Base-by-base conservation (phyloP, 202 grass and related monocot genomes). In the Zizania palustris region DNA sequence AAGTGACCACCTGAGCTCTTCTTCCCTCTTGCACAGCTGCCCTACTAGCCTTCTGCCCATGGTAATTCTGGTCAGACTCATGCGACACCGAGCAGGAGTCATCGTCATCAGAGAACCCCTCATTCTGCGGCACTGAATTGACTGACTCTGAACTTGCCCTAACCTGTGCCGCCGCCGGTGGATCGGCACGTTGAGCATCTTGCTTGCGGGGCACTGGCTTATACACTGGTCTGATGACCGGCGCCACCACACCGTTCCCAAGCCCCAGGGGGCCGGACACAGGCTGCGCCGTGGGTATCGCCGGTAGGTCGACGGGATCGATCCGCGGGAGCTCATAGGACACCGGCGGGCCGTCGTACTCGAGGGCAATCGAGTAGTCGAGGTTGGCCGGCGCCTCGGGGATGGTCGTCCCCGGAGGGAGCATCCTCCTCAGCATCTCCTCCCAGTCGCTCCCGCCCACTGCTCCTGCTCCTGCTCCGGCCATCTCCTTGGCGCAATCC, bases 321-420 rank as follows among this genome's bases (percentile, higher is more conserved):
- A 90, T 91, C 77, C 87, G 76, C 9, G 91, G 96, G 60, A 92
- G 96, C 21, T 98, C 89, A 37, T 98, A 92, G 9, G 96, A 18
- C 71, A 98, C 85, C 5, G 96, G 96, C 37, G 96, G 96, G 35
- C 96, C 96, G 13, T 95, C 89, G 28, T 98, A 98, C 83, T 92
- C 89, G 48, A 98, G 74, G 20, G 96, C 96, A 68, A 98, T 92
- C 53, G 96, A 98, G 85, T 98, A 98, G 46, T 98, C 96, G 6
- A 95, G 91, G 62, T 95, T 92, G 65, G 83, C 54, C 9, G 91
- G 89, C 49, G 85, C 75, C 84, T 98, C 96, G 3, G 96, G 95
- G 72, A 98, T 88, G 70, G 95, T 80, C 9, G 95, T 71, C 51
- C 96, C 96, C 2, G 91, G 87, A 20, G 96, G 91, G 0, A 98